phyloP scores from a whole-genome alignment of 306 rosid species.

The Castanea mollissima region DNA sequence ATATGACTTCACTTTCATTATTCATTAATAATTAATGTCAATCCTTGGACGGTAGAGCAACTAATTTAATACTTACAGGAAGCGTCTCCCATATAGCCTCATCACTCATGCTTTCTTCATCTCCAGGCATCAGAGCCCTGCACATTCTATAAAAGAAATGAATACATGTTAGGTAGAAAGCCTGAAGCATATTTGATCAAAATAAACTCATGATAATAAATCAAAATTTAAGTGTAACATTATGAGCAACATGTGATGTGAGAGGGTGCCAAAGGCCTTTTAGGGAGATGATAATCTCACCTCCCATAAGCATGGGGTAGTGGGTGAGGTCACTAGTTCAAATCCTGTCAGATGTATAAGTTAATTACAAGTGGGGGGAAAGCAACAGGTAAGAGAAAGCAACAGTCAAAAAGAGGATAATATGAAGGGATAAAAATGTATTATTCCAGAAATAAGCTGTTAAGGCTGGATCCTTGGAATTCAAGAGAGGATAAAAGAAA shows the following conservation, averaged over 20 bases:
- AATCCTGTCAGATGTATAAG: background rate
- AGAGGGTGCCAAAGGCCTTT: background rate
- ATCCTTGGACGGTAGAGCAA: slow-evolving; percentile 14
- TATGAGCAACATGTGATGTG: background rate
- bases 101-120: slow-evolving; percentile 84
- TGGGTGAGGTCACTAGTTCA: background rate
- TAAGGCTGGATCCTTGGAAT: background rate
- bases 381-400: background rate
- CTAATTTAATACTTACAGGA: slow-evolving; percentile 59
- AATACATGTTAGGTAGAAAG: slow-evolving; percentile 12
- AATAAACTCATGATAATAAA: slow-evolving; percentile 4
- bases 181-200: slow-evolving; percentile 8
- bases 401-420: background rate
- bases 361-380: background rate
- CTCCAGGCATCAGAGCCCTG: slow-evolving; percentile 95
- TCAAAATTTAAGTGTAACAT: background rate
- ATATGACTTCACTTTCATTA: background rate
- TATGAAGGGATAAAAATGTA: background rate
- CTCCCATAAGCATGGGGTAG: background rate
- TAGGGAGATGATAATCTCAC: background rate
- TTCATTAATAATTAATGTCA: background rate
- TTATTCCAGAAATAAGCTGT: background rate
- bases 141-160: slow-evolving; percentile 73
- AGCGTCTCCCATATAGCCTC: slow-evolving; percentile 96
- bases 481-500: too few relatives aligned